phyloP scores from a whole-genome alignment of 1,284 basidiomycete genomes.

The Prillingera fragicola region DNA sequence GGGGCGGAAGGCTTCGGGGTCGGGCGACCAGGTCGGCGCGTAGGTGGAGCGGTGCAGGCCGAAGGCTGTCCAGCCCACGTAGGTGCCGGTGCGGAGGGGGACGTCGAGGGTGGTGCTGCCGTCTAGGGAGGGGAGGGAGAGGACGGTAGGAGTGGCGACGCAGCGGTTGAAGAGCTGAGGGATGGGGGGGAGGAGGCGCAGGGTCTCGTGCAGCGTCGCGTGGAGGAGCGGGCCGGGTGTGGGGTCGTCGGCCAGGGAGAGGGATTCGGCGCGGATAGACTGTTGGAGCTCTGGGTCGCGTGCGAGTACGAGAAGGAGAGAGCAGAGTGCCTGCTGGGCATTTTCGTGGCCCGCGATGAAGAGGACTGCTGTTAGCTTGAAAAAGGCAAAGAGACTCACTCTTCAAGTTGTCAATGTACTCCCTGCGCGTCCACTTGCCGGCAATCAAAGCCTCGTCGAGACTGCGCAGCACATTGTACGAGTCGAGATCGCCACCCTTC shows the following conservation, averaged over 20 bases:
- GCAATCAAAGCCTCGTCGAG: conserved; percentile 1
- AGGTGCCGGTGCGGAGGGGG: neutral
- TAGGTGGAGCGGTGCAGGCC: neutral
- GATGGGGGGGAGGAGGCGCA: conserved; percentile 3
- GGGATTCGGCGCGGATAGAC: neutral
- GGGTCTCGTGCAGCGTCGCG: conserved; percentile 1
- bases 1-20: neutral
- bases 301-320: neutral
- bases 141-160: neutral
- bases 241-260: neutral
- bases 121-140: neutral
- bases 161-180: conserved; percentile 5
- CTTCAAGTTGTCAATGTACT: conserved; percentile 7
- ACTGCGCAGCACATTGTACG: neutral
- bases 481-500: neutral
- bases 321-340: conserved; percentile 1
- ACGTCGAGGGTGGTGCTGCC: neutral
- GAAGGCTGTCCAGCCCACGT: conserved; percentile 2
- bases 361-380: neutral
- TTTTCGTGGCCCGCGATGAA: conserved; percentile 6
- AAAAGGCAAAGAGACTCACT: neutral
- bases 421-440: neutral
- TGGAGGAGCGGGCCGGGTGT: neutral
- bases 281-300: neutral
- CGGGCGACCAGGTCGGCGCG: neutral